Evolutionary conservation across 1,139 yeast genomes (phyloP).

Genomic region (Entelexis sorbosivorans): DNA sequence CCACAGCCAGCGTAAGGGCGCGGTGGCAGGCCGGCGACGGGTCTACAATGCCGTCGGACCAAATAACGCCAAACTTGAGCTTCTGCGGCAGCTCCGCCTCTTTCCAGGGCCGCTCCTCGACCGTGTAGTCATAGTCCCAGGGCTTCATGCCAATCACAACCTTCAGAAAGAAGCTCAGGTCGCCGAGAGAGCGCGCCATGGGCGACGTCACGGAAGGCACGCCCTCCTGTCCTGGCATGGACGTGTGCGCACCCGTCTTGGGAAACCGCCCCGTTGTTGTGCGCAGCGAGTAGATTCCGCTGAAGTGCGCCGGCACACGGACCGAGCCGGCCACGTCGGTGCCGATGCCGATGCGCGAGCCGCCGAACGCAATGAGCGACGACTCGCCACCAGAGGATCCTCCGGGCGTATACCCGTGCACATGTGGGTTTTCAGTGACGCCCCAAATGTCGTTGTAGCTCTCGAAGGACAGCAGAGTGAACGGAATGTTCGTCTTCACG

Average conservation of each 20-base stretch:
- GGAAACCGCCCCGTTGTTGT: constrained; percentile 46
- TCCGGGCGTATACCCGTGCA: constrained; percentile 36
- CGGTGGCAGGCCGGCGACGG: constrained; percentile 57
- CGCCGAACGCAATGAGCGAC: constrained; percentile 40
- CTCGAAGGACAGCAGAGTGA: constrained; percentile 39
- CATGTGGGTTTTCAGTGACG: constrained; percentile 35
- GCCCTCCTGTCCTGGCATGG: constrained; percentile 47
- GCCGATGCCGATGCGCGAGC: constrained; percentile 41
- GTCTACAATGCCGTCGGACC: constrained; percentile 38
- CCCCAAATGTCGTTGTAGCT: constrained; percentile 39
- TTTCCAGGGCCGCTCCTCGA: constrained; percentile 50
- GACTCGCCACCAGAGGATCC: constrained; percentile 45
- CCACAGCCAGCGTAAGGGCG: constrained; percentile 40
- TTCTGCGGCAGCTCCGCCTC: constrained; percentile 36
- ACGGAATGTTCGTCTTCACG: constrained; percentile 42
- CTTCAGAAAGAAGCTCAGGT: constrained; percentile 52
- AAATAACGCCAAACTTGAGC: constrained; percentile 39
- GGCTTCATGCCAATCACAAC: constrained; percentile 48
- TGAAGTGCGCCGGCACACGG: constrained; percentile 40
- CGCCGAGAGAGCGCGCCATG: constrained; percentile 48
- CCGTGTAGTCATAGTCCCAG: constrained; percentile 51
- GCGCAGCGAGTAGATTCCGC: constrained; percentile 39
- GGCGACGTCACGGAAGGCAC: constrained; percentile 53
- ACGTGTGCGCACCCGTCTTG: constrained; percentile 39
- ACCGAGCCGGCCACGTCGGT: constrained; percentile 52